phyloP scores from a whole-genome alignment of 2,329 filamentous ascomycete genomes.

The Amauroascus niger region DNA sequence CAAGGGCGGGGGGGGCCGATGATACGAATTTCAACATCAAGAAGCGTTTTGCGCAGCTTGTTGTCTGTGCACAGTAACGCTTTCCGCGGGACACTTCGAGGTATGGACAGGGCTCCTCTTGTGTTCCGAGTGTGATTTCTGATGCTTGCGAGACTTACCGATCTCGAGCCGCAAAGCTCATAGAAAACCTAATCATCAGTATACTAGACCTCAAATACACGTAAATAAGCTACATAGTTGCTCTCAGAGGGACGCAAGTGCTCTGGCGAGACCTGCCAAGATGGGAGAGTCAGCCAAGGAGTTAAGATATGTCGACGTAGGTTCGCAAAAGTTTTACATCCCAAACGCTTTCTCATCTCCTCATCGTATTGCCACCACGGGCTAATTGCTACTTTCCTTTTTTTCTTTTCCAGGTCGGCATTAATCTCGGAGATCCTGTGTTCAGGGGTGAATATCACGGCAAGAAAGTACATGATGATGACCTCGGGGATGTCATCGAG shows the following conservation, averaged over 20 bases:
- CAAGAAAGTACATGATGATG: slow-evolving; percentile 48
- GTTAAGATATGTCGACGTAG: slow-evolving; percentile 42
- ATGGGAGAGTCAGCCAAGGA: slow-evolving; percentile 30
- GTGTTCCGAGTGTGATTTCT: background rate
- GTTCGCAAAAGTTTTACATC: slow-evolving; percentile 19
- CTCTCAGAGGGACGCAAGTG: slow-evolving; percentile 1
- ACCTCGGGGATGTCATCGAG: slow-evolving; percentile 57
- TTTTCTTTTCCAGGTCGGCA: slow-evolving; percentile 61
- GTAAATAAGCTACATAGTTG: slow-evolving; percentile 1
- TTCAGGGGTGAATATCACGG: slow-evolving; percentile 79
- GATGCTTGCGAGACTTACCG: background rate
- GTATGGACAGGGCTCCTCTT: background rate
- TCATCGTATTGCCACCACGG: background rate
- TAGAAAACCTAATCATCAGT: background rate
- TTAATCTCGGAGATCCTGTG: slow-evolving; percentile 89
- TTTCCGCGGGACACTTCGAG: background rate
- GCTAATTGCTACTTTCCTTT: background rate
- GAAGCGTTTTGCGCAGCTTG: background rate
- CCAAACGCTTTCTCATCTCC: background rate
- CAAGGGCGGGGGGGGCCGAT: slow-evolving; percentile 3
- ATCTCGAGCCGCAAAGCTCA: background rate
- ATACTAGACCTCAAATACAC: background rate
- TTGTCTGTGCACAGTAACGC: background rate
- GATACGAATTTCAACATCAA: background rate
- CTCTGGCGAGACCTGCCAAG: slow-evolving; percentile 11